These are phyloP conservation scores for Torulaspora pretoriensis DNA, from an alignment of 1,139 yeast genomes.

Conservation along the genomic window DNA sequence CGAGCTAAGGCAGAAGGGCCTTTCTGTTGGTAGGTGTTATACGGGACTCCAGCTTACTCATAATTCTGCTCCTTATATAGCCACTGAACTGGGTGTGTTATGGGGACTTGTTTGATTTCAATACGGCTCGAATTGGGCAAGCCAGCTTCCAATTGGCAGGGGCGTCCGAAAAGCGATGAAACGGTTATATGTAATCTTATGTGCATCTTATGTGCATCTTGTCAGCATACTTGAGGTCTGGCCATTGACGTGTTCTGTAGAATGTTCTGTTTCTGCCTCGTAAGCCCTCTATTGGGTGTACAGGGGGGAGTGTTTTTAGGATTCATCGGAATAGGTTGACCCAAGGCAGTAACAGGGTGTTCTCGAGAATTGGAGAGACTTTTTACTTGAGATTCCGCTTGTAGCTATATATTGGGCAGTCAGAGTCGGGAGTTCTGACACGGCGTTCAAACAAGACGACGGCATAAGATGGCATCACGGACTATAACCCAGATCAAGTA, in stretches of 20 bases:
- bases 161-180: not conserved
- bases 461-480: conserved; percentile 12
- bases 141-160: not conserved
- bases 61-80: too few relatives aligned
- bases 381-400: too few relatives aligned
- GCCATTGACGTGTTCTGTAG: too few relatives aligned
- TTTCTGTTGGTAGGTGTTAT: not conserved
- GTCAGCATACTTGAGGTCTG: too few relatives aligned
- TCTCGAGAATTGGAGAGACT: too few relatives aligned
- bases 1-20: not conserved
- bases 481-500: conserved; percentile 25
- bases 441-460: not conserved
- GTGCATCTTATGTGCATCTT: not conserved
- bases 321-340: too few relatives aligned
- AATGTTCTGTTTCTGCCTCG: too few relatives aligned
- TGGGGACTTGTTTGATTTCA: not conserved
- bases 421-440: not conserved
- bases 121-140: not conserved
- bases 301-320: too few relatives aligned
- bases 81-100: not conserved
- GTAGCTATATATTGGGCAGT: not conserved
- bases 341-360: too few relatives aligned
- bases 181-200: not conserved
- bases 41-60: too few relatives aligned
- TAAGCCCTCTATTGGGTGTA: too few relatives aligned